Conservation (phyloP, 139 green algal genomes). For the Mesostigma viride region DNA sequence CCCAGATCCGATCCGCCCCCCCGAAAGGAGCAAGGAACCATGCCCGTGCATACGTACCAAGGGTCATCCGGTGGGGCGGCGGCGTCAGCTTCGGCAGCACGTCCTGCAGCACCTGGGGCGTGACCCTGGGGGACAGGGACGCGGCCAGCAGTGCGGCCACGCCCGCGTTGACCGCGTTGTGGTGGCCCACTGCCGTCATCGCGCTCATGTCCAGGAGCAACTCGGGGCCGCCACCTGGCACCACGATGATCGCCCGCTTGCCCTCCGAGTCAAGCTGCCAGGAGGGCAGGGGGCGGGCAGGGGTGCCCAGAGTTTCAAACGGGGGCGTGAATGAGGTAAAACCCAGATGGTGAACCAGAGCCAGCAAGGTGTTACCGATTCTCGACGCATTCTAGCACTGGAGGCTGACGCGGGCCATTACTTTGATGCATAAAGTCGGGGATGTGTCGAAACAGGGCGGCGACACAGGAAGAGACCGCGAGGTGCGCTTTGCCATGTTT, state of each 20-base stretch:
- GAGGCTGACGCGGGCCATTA: too few relatives aligned
- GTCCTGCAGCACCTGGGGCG: background rate
- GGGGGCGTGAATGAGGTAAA: too few relatives aligned
- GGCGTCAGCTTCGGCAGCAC: conserved; percentile 22
- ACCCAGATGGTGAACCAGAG: too few relatives aligned
- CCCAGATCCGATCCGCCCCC: background rate
- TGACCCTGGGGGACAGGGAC: conserved; percentile 3
- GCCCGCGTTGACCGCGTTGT: conserved; percentile 37
- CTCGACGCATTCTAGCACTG: too few relatives aligned
- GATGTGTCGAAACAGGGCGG: too few relatives aligned
- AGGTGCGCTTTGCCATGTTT: too few relatives aligned
- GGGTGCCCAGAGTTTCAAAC: too few relatives aligned
- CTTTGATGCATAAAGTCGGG: too few relatives aligned
- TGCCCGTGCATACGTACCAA: background rate
- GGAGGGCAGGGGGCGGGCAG: too few relatives aligned
- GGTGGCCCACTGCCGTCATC: conserved; percentile 19
- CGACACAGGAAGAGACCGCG: too few relatives aligned
- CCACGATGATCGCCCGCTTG: conserved; percentile 13
- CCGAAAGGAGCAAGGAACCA: background rate
- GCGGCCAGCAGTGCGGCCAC: conserved; percentile 26
- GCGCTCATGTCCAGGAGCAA: conserved; percentile 15
- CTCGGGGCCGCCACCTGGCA: conserved; percentile 14
- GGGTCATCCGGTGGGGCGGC: conserved; percentile 38
- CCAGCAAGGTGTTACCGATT: too few relatives aligned
- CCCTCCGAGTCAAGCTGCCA: conserved; percentile 24